Conservation (phyloP, 768 basidiomycete species). For the Inosperma sp. region DNA sequence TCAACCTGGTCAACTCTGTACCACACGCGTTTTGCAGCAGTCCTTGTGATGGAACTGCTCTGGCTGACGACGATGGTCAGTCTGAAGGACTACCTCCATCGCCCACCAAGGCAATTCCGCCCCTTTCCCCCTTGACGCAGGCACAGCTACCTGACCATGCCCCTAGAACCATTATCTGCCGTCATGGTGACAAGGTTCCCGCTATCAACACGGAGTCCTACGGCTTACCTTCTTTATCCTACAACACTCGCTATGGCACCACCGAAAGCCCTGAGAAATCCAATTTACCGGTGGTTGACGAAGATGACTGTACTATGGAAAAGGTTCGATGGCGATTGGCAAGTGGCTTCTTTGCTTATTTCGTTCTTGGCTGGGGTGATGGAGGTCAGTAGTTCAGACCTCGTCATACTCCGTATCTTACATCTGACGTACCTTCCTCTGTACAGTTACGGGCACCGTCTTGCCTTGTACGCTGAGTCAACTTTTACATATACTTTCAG, state of each 20-base stretch:
- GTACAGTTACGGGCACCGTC: slow-evolving; percentile 51
- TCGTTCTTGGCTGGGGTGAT: slow-evolving; percentile 53
- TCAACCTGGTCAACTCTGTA: slow-evolving; percentile 28
- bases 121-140: slow-evolving; percentile 27
- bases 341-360: slow-evolving; percentile 41
- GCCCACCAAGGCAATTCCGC: slow-evolving; percentile 9
- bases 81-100: slow-evolving; percentile 10
- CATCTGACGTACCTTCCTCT: slow-evolving; percentile 5
- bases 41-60: slow-evolving; percentile 20
- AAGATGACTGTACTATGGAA: slow-evolving; percentile 18
- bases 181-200: slow-evolving; percentile 26
- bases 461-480: slow-evolving; percentile 41
- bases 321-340: slow-evolving; percentile 39
- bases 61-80: slow-evolving; percentile 29
- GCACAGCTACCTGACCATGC: slow-evolving; percentile 34
- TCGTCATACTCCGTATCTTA: neutral
- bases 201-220: slow-evolving; percentile 15
- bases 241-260: slow-evolving; percentile 21
- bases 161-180: slow-evolving; percentile 29
- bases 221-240: slow-evolving; percentile 19
- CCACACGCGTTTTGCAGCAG: slow-evolving; percentile 24
- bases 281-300: slow-evolving; percentile 21
- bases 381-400: slow-evolving; percentile 37
- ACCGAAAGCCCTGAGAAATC: slow-evolving; percentile 21
- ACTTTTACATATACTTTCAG: neutral